Conservation (phyloP, 2,329 filamentous ascomycete genomes). For the Fusarium redolens region DNA sequence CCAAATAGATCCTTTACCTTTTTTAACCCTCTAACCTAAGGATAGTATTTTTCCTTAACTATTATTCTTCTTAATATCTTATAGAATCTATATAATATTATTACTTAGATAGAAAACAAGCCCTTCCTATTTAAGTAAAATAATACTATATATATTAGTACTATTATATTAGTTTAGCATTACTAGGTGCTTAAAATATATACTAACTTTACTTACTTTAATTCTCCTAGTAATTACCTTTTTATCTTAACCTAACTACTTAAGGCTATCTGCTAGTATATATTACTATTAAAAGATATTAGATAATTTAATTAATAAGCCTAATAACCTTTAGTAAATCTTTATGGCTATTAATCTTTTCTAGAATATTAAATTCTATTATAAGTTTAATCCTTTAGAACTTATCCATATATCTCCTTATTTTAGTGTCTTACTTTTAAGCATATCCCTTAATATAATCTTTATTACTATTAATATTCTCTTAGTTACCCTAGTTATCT, state of each 20-base stretch:
- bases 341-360: slow-evolving; percentile 69
- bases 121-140: slow-evolving; percentile 65
- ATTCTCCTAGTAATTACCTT: slow-evolving; percentile 59
- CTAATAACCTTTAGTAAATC: slow-evolving; percentile 75
- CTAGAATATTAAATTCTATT: slow-evolving; percentile 71
- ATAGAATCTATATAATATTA: slow-evolving; percentile 73
- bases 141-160: slow-evolving; percentile 67
- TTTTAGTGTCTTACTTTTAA: slow-evolving; percentile 70
- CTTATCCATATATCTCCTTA: slow-evolving; percentile 71
- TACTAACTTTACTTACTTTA: slow-evolving; percentile 74
- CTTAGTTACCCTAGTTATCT: slow-evolving; percentile 65
- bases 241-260: slow-evolving; percentile 67
- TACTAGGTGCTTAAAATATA: slow-evolving; percentile 75
- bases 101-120: slow-evolving; percentile 74
- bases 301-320: not conserved
- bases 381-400: slow-evolving; percentile 67
- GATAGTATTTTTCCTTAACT: slow-evolving; percentile 72
- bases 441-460: slow-evolving; percentile 69
- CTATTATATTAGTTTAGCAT: slow-evolving; percentile 67
- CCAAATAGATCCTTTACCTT: slow-evolving; percentile 71
- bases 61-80: slow-evolving; percentile 70
- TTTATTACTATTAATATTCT: slow-evolving; percentile 72
- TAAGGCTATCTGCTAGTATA: slow-evolving; percentile 68
- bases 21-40: slow-evolving; percentile 61
- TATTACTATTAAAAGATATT: not conserved